A percentile compares a stretch with the other conserved stretches of the same genome.
phyloP scores from a whole-genome alignment of 768 basidiomycete species.

The Amanita muscaria region DNA sequence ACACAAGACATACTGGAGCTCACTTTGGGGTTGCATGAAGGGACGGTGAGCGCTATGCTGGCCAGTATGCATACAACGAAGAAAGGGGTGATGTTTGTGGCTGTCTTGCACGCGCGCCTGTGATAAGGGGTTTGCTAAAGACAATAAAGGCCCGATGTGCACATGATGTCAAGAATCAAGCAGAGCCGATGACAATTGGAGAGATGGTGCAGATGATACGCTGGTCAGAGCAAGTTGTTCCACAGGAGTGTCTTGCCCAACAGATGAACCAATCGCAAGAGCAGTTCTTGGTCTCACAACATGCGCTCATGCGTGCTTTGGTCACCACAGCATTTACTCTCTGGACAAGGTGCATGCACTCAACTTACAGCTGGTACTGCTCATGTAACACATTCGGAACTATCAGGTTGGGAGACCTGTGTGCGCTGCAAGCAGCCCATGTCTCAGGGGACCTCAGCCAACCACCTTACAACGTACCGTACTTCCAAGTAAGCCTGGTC shows the following conservation, averaged over 20 bases:
- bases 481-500: constrained; percentile 16
- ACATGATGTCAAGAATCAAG: background rate
- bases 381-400: background rate
- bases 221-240: constrained; percentile 1
- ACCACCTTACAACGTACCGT: constrained; percentile 13
- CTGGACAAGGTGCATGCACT: constrained; percentile 3
- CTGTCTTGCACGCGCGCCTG: background rate
- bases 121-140: background rate
- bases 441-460: background rate
- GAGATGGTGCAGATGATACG: constrained; percentile 1
- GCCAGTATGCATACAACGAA: background rate
- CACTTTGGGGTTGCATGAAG: background rate
- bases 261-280: background rate
- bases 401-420: background rate
- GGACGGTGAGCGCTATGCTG: constrained; percentile 1
- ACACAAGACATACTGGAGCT: background rate
- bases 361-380: background rate
- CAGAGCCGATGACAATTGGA: constrained; percentile 3
- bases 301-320: constrained; percentile 4
- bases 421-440: background rate
- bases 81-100: background rate
- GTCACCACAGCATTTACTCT: constrained; percentile 5
- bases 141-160: background rate
- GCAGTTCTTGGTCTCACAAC: background rate
- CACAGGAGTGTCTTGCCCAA: background rate